A percentile compares a stretch with the other conserved stretches of the same genome.
These are phyloP conservation scores for Lecanosticta acicola DNA, from an alignment of 2,329 filamentous ascomycete species.

Conservation along the genomic window DNA sequence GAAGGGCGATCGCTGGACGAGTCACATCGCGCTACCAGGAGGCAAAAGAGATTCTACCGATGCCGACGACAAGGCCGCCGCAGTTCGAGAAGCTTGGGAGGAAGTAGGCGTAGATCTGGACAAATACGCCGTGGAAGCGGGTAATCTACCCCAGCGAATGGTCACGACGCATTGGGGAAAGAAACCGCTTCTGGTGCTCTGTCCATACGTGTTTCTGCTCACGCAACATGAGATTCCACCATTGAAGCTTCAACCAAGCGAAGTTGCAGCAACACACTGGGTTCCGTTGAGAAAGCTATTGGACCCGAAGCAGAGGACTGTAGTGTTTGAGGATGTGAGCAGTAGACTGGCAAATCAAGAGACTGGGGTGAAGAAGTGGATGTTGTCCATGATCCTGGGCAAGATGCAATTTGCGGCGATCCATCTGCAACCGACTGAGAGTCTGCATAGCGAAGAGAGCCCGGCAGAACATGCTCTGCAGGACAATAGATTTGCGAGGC, in stretches of 20 bases:
- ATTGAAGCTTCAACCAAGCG: constrained; percentile 59
- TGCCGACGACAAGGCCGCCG: constrained; percentile 56
- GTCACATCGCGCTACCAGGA: constrained; percentile 63
- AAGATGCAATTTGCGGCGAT: constrained; percentile 65
- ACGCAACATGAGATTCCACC: constrained; percentile 52
- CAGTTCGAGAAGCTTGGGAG: constrained; percentile 59
- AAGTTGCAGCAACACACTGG: constrained; percentile 66
- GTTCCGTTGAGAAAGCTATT: constrained; percentile 58
- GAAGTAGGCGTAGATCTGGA: constrained; percentile 58
- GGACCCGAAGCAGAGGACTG: constrained; percentile 54
- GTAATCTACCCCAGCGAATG: constrained; percentile 60
- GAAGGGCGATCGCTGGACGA: constrained; percentile 62
- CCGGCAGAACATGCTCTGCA: constrained; percentile 26
- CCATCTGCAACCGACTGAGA: constrained; percentile 56
- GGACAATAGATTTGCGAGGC: constrained; percentile 22
- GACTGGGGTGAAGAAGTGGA: constrained; percentile 49
- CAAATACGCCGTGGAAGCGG: constrained; percentile 42
- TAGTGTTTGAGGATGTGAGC: constrained; percentile 59
- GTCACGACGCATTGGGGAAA: constrained; percentile 64
- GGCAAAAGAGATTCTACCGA: constrained; percentile 62
- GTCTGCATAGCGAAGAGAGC: constrained; percentile 48
- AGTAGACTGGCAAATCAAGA: constrained; percentile 54
- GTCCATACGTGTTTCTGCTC: constrained; percentile 61
- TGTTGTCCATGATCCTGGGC: constrained; percentile 54
- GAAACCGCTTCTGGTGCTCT: constrained; percentile 60